Percentiles rank a stretch among this genome's conserved stretches.
phyloP scores from a whole-genome alignment of 257 asterid species.

The Solanum medicagineum region DNA sequence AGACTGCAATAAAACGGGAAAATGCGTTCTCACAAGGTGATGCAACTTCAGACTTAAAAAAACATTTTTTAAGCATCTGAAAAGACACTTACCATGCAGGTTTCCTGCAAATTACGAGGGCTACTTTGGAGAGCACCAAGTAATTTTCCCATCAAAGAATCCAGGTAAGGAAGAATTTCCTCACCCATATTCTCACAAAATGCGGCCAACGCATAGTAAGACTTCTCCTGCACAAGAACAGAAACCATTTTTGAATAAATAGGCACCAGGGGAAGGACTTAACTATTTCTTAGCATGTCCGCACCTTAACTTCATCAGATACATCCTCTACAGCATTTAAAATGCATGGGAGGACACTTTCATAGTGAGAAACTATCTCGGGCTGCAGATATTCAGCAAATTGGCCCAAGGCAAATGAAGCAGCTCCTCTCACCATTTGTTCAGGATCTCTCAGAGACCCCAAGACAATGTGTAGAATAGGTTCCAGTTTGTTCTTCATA shows the following conservation, averaged over 20 bases:
- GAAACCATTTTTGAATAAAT: neutral
- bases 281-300: neutral
- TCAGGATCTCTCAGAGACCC: constrained; percentile 96
- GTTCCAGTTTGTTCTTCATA: constrained; percentile 77
- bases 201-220: constrained; percentile 97
- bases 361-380: constrained; percentile 83
- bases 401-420: constrained; percentile 92
- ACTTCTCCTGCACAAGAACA: constrained; percentile 62
- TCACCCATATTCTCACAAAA: constrained; percentile 99
- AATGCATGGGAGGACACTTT: constrained; percentile 81
- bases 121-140: constrained; percentile 74
- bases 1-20: constrained; percentile 44
- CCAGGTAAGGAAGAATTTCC: constrained; percentile 88
- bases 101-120: constrained; percentile 85
- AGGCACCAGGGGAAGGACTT: neutral
- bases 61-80: neutral
- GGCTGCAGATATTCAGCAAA: constrained; percentile 97
- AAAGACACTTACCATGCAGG: constrained; percentile 69
- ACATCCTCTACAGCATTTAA: constrained; percentile 87
- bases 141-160: constrained; percentile 82
- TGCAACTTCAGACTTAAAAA: neutral
- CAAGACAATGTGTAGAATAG: constrained; percentile 65
- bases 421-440: constrained; percentile 99
- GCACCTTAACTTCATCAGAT: constrained; percentile 98
- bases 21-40: constrained; percentile 11